These are phyloP conservation scores for Suillus variegatus DNA, from an alignment of 768 basidiomycete species.

Conservation along the genomic window DNA sequence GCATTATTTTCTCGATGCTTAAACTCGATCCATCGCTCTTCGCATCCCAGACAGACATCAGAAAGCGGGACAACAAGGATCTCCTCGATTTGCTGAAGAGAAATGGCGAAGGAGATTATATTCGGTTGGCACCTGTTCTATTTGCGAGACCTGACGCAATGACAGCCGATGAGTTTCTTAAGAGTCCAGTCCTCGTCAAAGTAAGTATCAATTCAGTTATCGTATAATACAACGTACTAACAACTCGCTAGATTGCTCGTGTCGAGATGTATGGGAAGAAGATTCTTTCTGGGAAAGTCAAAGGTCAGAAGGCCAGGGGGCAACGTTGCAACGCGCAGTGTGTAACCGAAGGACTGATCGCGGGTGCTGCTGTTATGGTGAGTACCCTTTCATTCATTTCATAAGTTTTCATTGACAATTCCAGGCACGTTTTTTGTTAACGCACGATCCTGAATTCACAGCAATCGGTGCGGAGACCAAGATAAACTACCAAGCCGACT, in stretches of 20 bases:
- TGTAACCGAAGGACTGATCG: neutral
- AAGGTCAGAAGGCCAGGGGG: constrained; percentile 1
- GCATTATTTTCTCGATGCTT: neutral
- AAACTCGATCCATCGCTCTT: neutral
- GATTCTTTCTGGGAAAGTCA: neutral
- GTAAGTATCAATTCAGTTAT: no score
- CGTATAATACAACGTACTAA: no score
- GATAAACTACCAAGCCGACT: no score
- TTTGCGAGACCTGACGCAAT: neutral
- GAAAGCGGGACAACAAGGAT: neutral
- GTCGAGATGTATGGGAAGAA: neutral
- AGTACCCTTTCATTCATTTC: neutral
- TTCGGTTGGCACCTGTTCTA: neutral
- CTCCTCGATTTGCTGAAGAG: neutral
- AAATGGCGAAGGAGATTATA: neutral
- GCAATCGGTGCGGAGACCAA: no score
- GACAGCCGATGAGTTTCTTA: neutral
- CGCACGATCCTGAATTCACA: neutral
- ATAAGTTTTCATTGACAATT: no score
- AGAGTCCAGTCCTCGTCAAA: neutral
- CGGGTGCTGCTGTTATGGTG: neutral
- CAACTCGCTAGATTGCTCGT: neutral
- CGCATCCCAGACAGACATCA: neutral
- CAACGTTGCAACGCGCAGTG: neutral
- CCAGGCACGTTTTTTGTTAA: neutral